Evolutionary conservation across 805 yeast genomes (phyloP), one percentile per base, ranked within the genome.

Genomic region (Lipomyces spencermartinsiae): DNA sequence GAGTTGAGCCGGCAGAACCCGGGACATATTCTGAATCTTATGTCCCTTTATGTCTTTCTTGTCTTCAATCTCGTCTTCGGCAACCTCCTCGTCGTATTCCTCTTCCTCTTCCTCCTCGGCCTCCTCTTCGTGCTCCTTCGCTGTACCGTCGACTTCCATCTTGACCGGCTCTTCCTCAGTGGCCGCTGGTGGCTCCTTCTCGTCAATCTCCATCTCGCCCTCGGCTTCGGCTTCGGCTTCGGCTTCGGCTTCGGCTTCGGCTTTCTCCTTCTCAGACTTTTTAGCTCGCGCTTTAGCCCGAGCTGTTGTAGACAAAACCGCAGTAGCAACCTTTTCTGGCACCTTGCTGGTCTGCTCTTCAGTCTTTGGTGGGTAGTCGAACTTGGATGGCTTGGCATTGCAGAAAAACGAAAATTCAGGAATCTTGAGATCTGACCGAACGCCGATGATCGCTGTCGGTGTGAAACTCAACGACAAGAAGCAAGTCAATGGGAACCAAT

Each of bases 401-500:
- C 97, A 92, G 71, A 88, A 87, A 68, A 95, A 82, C 58, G 87
- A 86, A 76, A 95, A 88, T 76, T 91, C 86, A 37, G 99, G 98
- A 69, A 92, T 89, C 78, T 89, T 89, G 78, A 94, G 84, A 78
- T 93, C 97, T 69, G 86, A 89, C 66, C 89, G 87, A 12, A 95
- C 91, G 72, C 97, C 97, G 73, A 92, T 87, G 25, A 94, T 85
- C 6, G 96, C 87, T 1, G 98, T 95, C 63, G 99, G 97, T 8
- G 95, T 86, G 80, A 93, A 93, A 46, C 98, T 92, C 73, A 95
- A 85, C 22, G 96, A 89, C 75, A 95, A 82, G 82, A 95, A 95
- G 80, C 95, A 98, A 1, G 98, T 87, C 67, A 93, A 84, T 68
- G 99, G 99, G 87, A 89, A 95, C 99, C 99, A 95, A 80, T 93